These are phyloP conservation scores for Eimeria falciformis DNA, from an alignment of 169 alveolate species.

Conservation along the genomic window DNA sequence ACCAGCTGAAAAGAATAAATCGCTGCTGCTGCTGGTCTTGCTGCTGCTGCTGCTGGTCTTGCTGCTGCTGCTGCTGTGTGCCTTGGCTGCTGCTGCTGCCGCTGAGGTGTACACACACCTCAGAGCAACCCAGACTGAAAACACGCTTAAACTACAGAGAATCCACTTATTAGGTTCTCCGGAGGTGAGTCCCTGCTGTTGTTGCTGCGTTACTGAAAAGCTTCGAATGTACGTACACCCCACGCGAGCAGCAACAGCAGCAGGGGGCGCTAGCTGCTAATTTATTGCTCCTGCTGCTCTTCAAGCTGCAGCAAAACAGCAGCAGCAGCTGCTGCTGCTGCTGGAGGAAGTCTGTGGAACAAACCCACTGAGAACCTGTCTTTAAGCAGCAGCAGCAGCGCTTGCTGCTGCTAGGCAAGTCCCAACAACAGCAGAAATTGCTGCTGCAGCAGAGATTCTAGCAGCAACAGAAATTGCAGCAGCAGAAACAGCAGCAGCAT, in stretches of 20 bases:
- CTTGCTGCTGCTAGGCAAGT: not conserved
- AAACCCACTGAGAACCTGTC: no score
- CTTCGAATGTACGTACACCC: not conserved
- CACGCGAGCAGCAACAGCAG: constrained; percentile 12
- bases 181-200: no score
- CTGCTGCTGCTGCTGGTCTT: constrained; percentile 19
- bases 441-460: not conserved
- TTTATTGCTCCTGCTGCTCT: not conserved
- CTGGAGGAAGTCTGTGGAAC: no score
- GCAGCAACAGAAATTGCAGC: not conserved
- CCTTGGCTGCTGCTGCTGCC: no score
- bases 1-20: not conserved
- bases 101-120: no score
- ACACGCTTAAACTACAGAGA: no score
- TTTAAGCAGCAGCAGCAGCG: no score
- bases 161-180: no score
- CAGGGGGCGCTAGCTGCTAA: no score
- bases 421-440: not conserved
- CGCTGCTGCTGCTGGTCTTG: constrained; percentile 1
- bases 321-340: constrained; percentile 30
- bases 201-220: no score
- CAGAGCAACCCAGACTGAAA: no score
- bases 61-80: constrained; percentile 12
- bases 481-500: constrained; percentile 43
- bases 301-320: not conserved